Evolutionary conservation across 208 protist species (phyloP), one percentile per base, ranked within the genome.

Genomic region (Crithidia bombi): DNA sequence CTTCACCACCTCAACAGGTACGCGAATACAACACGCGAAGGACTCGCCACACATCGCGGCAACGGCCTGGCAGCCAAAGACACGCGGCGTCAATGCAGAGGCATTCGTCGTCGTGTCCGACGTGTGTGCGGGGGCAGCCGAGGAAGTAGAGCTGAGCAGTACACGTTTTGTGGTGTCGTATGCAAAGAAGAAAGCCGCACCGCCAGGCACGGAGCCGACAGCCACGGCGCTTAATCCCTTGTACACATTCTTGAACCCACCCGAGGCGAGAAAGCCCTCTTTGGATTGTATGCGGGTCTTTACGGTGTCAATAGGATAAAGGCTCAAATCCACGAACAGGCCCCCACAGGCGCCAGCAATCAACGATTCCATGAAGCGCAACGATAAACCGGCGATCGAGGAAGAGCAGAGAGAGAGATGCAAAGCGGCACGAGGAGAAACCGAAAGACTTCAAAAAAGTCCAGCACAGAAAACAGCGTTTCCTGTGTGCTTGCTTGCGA

Each of bases 231-330:
- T 86, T 9, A 98, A 68, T 0, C 96, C 96, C 28, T 81, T 81
- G 78, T 97, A 97, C 7, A 97, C 74, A 44, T 90, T 88, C 19
- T 54, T 63, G 50, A 97, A 96, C 0, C 93, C 95, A 33, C 93
- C 93, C 1, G 91, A 77, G 11, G 74, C 79, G 15, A 72, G 32
- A 73, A 97, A 97, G 0, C 95, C 93, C 12, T 84, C 50, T 38
- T 82, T 86, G 1, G 86, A 86, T 73, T 97, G 95, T 17, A 96
- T 71, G 12, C 96, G 89, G 26, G 94, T 98, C 69, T 98, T 98
- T 41, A 98, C 58, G 0, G 96, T 98, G 78, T 98, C 96, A 39
- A 98, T 86, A 0, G 96, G 96, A 59, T 93, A 97, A 17, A 98
- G 84, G 17, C 78, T 91, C 10, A 97, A 36, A 65, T 98, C 96